Evolutionary conservation across 208 protist species (phyloP), one percentile per base, ranked within the genome.

Genomic region (Angomonas ambiguus): DNA sequence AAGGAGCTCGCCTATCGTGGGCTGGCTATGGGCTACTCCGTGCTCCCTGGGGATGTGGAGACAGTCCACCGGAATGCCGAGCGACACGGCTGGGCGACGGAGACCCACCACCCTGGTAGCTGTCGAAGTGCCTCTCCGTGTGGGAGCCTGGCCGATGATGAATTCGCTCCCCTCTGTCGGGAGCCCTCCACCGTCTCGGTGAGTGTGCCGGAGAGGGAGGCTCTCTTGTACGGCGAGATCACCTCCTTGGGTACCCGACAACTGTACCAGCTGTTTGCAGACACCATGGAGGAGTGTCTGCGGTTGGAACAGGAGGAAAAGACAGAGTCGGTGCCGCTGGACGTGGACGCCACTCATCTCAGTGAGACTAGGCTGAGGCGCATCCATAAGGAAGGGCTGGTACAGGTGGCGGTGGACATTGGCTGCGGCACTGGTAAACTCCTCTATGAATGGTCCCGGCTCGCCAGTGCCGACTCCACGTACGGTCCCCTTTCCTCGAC

Each of bases 211-310:
- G 72, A 72, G 34, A 65, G 45, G 6, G 62, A 72, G 10, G 5
- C 10, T n/a, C 67, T 80, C 18, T 72, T 92, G 0, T 92, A 92
- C 65, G 85, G 85, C n/a, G 85, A 92, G 59, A 70, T 92, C 27
- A 88, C 85, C 41, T 80, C 82, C 4, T 34, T 67, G 35, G 85
- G 85, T 6, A 73, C 86, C 34, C 82, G 85, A n/a, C 82, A 92
- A 69, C 67, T 90, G 38, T 70, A 82, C 45, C 49, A 55, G n/a
- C 22, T 30, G n/a, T 71, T 65, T 18, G 32, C 30, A 0, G 64
- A 62, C 11, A 58, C 65, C 56, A 34, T 65, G 38, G 10, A 56
- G 49, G 11, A 45, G 16, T 45, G 11, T 8, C 11, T 45, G 11
- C 11, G 16, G 38, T 16, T 45, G 38, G 11, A n/a, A 8, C 22